Conservation (phyloP, 805 yeast species). For the Yarrowia sp. region DNA sequence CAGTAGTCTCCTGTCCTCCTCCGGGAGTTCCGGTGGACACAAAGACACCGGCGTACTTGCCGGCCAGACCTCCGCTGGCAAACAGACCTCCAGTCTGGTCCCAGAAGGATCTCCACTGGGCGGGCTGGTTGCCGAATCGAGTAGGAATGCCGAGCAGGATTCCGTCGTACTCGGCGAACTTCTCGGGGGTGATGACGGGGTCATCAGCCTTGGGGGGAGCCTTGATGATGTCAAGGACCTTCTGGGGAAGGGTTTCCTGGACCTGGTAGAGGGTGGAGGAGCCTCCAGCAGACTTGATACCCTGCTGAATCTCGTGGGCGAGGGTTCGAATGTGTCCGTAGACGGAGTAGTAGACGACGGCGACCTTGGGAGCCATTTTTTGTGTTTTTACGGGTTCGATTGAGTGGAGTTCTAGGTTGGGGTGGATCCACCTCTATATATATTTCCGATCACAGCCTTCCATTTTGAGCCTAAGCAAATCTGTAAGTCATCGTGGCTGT, state of each 20-base stretch:
- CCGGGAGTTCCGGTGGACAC: slow-evolving; percentile 70
- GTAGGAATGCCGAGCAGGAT: slow-evolving; percentile 79
- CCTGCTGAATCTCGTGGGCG: slow-evolving; percentile 66
- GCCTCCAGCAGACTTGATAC: slow-evolving; percentile 68
- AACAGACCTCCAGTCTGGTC: slow-evolving; percentile 74
- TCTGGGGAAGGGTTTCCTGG: slow-evolving; percentile 69
- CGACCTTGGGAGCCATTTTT: slow-evolving; percentile 47
- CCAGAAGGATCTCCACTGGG: slow-evolving; percentile 75
- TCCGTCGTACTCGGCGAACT: slow-evolving; percentile 62
- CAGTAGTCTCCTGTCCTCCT: slow-evolving; percentile 76
- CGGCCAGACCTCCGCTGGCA: slow-evolving; percentile 64
- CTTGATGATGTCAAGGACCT: slow-evolving; percentile 54
- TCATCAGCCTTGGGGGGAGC: slow-evolving; percentile 52
- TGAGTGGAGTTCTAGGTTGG: background rate
- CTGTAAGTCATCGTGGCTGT: background rate
- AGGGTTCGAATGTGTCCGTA: slow-evolving; percentile 72
- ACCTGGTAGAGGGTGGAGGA: slow-evolving; percentile 70
- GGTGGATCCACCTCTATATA: background rate
- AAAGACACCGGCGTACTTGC: slow-evolving; percentile 75
- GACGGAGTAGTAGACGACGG: slow-evolving; percentile 73
- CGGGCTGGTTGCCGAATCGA: slow-evolving; percentile 70
- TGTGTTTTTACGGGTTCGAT: background rate
- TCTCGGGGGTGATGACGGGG: slow-evolving; percentile 58
- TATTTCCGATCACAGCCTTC: background rate
- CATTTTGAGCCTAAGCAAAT: background rate